Base-by-base conservation (phyloP, 306 rosid genomes). In the Hippophae gyantsensis region DNA sequence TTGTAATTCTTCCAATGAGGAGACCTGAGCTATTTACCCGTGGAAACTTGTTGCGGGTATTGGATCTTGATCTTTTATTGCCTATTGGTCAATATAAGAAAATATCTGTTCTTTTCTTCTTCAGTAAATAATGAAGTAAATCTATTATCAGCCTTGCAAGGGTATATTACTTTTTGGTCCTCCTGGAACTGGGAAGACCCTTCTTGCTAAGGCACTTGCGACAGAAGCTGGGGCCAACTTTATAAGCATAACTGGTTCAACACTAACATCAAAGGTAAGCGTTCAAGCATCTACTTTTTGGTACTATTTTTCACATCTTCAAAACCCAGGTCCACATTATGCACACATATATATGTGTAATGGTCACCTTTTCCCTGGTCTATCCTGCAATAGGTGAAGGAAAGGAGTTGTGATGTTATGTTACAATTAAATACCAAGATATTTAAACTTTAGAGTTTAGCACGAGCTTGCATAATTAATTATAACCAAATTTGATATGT, bases 131-230 rank as follows among this genome's bases (percentile, higher is more conserved):
- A 62, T 61, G 38, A 56, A 52, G 74, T 67, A 41, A 43, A 54
- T 58, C 47, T 38, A 62, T 63, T 57, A 18, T 62, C 82, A 92
- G 99, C 99, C 99, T 56, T 85, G 95, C 82, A 92, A 88, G 76
- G 99, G 99, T 73, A 92, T 92, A 68, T 62, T 92, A 69, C 98
- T 92, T 61, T 92, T 92, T 72, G 98, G 98, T 71, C 98, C 98
- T 69, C 98, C 98, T 69, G 99, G 99, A 63, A 92, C 99, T 60
- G 99, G 99, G 67, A 92, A 92, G 81, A 92, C 99, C 58, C 99
- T 92, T 73, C 74, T 92, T 60, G 99, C 99, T 50, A 92, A 92
- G 83, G 99, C 99, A 58, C 93, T 92, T 60, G 96, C 99, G 13
- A 92, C 96, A 0, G 99, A 92, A 78, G 96, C 96, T 47, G 95